Conservation (phyloP, 495 filamentous ascomycete genomes). For the Aspergillus nanangensis region DNA sequence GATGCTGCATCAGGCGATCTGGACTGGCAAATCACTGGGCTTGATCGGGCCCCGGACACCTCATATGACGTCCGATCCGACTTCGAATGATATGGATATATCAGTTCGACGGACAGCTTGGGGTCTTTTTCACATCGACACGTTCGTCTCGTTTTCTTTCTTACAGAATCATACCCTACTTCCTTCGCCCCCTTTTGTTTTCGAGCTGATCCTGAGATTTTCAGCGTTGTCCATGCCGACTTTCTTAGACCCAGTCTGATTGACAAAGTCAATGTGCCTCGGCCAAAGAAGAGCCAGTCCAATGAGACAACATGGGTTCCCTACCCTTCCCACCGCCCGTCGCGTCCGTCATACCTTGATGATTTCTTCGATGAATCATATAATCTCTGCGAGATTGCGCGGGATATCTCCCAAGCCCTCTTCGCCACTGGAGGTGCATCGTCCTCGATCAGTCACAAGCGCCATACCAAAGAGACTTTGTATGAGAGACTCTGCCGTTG, state of each 20-base stretch:
- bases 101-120: constrained; percentile 35
- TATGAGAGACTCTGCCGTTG: constrained; percentile 30
- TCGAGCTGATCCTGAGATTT: not conserved
- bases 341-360: constrained; percentile 27
- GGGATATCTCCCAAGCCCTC: constrained; percentile 37
- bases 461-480: constrained; percentile 25
- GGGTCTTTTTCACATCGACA: constrained; percentile 44
- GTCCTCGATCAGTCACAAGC: constrained; percentile 8
- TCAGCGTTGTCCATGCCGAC: constrained; percentile 37
- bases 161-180: not conserved
- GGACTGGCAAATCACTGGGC: constrained; percentile 32
- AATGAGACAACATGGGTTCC: constrained; percentile 29
- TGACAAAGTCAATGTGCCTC: constrained; percentile 29
- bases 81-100: constrained; percentile 30
- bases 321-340: constrained; percentile 34
- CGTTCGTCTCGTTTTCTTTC: constrained; percentile 20
- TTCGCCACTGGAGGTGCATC: constrained; percentile 19
- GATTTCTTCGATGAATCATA: constrained; percentile 38
- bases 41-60: constrained; percentile 26
- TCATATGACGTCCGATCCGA: constrained; percentile 12
- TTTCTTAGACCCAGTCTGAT: constrained; percentile 38
- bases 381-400: constrained; percentile 35
- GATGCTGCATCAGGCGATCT: constrained; percentile 39
- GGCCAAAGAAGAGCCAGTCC: constrained; percentile 10
- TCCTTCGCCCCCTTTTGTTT: not conserved